These are phyloP conservation scores for Moesziomyces parantarcticus DNA, from an alignment of 1,284 basidiomycete genomes.

Conservation along the genomic window DNA sequence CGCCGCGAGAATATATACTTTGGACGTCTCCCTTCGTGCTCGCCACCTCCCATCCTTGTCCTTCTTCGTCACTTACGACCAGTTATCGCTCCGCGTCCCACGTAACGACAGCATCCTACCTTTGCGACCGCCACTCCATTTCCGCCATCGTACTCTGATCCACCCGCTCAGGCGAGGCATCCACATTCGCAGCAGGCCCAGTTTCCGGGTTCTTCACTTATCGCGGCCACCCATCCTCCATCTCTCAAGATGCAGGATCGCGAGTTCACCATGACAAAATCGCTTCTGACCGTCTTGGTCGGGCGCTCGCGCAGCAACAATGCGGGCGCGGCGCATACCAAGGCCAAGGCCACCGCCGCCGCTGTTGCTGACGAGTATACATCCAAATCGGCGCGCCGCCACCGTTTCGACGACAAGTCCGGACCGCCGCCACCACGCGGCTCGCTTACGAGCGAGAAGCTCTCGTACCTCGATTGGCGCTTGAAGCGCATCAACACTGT, in stretches of 20 bases:
- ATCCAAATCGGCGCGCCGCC: constrained; percentile 11
- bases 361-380: neutral
- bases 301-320: constrained; percentile 16
- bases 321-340: neutral
- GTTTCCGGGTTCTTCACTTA: neutral
- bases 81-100: no score
- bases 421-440: constrained; percentile 43
- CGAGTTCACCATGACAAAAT: constrained; percentile 34
- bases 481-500: constrained; percentile 42
- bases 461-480: constrained; percentile 51
- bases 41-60: no score
- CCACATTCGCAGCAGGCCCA: no score
- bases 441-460: constrained; percentile 45
- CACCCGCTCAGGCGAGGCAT: no score
- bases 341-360: constrained; percentile 6
- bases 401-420: constrained; percentile 44
- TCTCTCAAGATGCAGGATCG: constrained; percentile 22
- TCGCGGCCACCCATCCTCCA: neutral
- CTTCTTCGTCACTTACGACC: no score
- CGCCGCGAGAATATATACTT: no score
- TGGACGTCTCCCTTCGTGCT: no score
- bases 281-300: constrained; percentile 26
- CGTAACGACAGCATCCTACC: no score
- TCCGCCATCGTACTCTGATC: no score
- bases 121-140: no score